A percentile compares a stretch with the other conserved stretches of the same genome.
phyloP scores from a whole-genome alignment of 2,329 filamentous ascomycete species.

The Colletotrichum sp. region DNA sequence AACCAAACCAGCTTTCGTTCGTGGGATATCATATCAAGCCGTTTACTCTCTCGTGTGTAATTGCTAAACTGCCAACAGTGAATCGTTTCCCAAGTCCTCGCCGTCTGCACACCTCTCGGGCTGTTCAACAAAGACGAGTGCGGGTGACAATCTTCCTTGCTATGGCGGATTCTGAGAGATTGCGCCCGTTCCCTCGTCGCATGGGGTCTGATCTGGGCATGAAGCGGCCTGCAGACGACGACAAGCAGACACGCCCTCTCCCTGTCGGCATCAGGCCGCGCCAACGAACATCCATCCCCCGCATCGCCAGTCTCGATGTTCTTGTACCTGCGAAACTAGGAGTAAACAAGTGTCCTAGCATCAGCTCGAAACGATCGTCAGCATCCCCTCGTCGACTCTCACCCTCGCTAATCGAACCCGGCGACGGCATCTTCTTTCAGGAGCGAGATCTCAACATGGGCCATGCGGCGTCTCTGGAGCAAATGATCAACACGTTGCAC shows the following conservation, averaged over 20 bases:
- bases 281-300: not conserved
- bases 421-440: not conserved
- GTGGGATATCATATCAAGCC: not conserved
- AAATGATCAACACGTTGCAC: conserved; percentile 49
- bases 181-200: not conserved
- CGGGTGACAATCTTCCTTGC: not conserved
- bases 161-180: not conserved
- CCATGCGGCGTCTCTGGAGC: conserved; percentile 46
- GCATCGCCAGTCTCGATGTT: conserved; percentile 6
- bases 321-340: not conserved
- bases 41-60: not conserved
- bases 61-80: not conserved
- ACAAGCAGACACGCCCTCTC: not conserved
- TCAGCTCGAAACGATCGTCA: not conserved
- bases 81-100: not conserved
- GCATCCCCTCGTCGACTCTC: not conserved
- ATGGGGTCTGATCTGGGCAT: not conserved
- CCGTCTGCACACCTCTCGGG: not conserved
- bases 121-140: not conserved
- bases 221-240: not conserved
- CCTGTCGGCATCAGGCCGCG: not conserved
- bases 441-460: conserved; percentile 29
- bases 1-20: not conserved
- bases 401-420: not conserved
- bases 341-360: not conserved